These are phyloP conservation scores for Laguncularia racemosa DNA, from an alignment of 345 rosid genomes.

Conservation along the genomic window DNA sequence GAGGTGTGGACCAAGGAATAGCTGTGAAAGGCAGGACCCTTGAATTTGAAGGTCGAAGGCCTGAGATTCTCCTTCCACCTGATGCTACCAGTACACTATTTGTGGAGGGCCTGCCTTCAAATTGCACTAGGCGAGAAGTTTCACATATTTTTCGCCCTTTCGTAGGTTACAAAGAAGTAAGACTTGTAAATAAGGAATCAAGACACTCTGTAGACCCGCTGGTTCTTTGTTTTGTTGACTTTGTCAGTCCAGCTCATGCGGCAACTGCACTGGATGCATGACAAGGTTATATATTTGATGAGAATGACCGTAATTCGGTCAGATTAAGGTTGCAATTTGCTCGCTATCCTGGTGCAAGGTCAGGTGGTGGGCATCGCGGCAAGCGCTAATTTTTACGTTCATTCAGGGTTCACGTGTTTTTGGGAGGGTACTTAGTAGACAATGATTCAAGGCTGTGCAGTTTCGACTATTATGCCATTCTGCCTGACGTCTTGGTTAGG, in stretches of 20 bases:
- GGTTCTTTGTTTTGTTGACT: conserved; percentile 66
- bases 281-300: conserved; percentile 68
- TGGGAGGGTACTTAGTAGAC: conserved; percentile 30
- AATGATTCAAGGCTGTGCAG: conserved; percentile 18
- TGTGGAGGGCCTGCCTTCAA: conserved; percentile 61
- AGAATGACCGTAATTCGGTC: conserved; percentile 56
- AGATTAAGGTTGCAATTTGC: conserved; percentile 67
- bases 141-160: conserved; percentile 69
- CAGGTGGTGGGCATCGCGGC: conserved; percentile 66
- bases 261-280: conserved; percentile 63
- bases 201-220: conserved; percentile 45
- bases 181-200: conserved; percentile 62
- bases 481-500: conserved; percentile 17
- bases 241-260: conserved; percentile 58
- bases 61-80: conserved; percentile 51
- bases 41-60: conserved; percentile 38
- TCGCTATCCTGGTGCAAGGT: conserved; percentile 73
- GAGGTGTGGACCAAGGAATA: conserved; percentile 30
- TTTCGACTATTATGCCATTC: conserved; percentile 23
- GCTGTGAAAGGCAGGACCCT: conserved; percentile 29
- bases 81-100: conserved; percentile 51
- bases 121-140: conserved; percentile 48
- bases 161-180: conserved; percentile 68
- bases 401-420: conserved; percentile 27
- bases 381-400: conserved; percentile 37